Base-by-base conservation (phyloP, 257 asterid genomes). In the Lantana camara region DNA sequence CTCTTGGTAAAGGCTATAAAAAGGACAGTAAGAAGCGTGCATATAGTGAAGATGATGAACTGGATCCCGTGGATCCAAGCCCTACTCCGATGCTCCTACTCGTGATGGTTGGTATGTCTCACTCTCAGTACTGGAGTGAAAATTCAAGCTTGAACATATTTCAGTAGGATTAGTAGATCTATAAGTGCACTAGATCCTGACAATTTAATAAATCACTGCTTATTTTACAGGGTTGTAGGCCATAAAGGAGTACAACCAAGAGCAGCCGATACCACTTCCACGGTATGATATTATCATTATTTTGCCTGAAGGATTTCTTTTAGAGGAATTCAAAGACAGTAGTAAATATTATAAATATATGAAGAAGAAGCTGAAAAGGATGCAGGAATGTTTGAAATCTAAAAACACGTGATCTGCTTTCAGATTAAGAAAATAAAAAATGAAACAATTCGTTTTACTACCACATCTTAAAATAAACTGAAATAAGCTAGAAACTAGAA, bases 31-130 rank as follows among this genome's bases (percentile, higher is more conserved):
- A 80, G 84, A 94, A 94, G 77, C 99, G 96, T 62, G 65, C 83
- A 9, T 21, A 77, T 63, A 47, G 75, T 9, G 96, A 90, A 49
- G 99, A 90, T 72, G 99, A 90, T 38, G 99, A 94, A 50, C 66
- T 94, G 80, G 99, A 94, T 77, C 97, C 99, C 23, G 90, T 93
- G 99, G 99, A 93, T 73, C 99, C 97, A 70, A 93, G 96, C 76
- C 68, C 99, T n/a, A n/a, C 52, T 90, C 90, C 74, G 90, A 97
- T 55, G 96, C 90, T 77, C 97, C 99, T 75, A 97, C 99, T 66
- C 97, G 99, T 46, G 96, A 96, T 66, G 96, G 99, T 66, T 94
- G 99, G 97, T 93, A 82, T 61, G 80, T 58, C 35, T 17, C n/a
- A 46, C 48, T 41, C 46, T 59, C 20, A 21, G 8, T 38, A 48